Evolutionary conservation across 164 flowering plant genomes (phyloP), one percentile per base, ranked within the genome.

Genomic region (Euptelea pleiosperma): DNA sequence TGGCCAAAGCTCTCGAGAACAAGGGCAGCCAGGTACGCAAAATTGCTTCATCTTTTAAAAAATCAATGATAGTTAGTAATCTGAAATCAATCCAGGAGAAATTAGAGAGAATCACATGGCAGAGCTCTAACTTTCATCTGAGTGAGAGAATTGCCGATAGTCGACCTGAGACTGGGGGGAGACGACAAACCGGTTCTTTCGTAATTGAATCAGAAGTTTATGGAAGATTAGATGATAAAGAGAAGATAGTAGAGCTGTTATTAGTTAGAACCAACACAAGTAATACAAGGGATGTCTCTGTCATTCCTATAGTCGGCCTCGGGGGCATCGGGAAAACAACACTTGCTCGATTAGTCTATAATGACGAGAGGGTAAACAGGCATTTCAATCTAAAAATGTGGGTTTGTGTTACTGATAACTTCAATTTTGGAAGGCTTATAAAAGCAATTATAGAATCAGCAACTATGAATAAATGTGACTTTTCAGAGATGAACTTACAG

Each of bases 251-350:
- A n/a, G n/a, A n/a, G 35, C 25, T 2, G n/a, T 12, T 52, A 14
- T 52, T 52, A 19, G 16, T 34, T 4, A 12, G 26, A 30, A n/a
- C n/a, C n/a, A n/a, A n/a, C n/a, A 2, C 35, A 30, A 8, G 3
- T 24, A 6, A 3, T 14, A 14, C 4, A 0, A 14, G 2, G 49
- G 0, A 9, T n/a, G n/a, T 36, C 6, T 19, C 61, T 0, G 65
- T 66, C n/a, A 33, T 54, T 46, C 55, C 70, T 21, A 60, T 66
- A 26, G 64, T 66, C 8, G 70, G 70, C 0, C 21, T 29, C 26
- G 65, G 61, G 1, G 65, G 70, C 0, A 11, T 67, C 0, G 70
- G 70, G n/a, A 67, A 67, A 25, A 67, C 70, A 0, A 67, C 48
- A 3, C 52, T 53, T 14, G 65, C 65, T 42, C 42, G 43, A 53